Base-by-base conservation (phyloP, 1,139 yeast genomes). In the Blastobotrys ciferrii region DNA sequence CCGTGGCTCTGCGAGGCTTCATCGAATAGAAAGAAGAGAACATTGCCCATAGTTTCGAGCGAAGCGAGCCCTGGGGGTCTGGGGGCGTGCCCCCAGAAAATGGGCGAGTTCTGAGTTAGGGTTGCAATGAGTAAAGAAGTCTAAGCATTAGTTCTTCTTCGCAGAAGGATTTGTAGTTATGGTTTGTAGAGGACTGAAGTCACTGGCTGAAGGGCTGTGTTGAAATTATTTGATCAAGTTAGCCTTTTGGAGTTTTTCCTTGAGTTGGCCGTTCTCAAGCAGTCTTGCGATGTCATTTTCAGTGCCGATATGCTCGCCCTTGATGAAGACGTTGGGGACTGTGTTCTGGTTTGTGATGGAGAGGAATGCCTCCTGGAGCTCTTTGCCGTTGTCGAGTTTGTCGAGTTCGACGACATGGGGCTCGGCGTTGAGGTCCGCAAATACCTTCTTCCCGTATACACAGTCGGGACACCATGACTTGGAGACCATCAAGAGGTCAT, bases 401-500 rank as follows among this genome's bases (percentile, higher is more conserved):
- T 83, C 91, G 42, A 84, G 71, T 62, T 84, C 89, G 39, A 84
- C 72, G 45, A 73, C 70, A 18, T 82, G 69, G 55, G 82, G 80
- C 49, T 71, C 68, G 7, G 82, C 80, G 15, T 74, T 71, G 57
- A 73, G 76, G 47, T 76, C 73, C 46, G 74, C 71, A 74, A 81
- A 82, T 17, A 82, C 66, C 19, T 68, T 67, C 52, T 78, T 73
- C 9, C 84, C 78, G 60, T 82, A 84, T 45, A 75, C 79, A 58
- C 91, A 84, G 59, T 84, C 91, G 1, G 87, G 86, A 64, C 91
- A 84, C 89, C 89, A 84, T 17, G 84, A 75, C 57, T 84, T 84
- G 38, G 86, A 78, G 13, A 84, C 64, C 75, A 82, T 77, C 52
- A 84, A 71, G 57, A 67, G 78, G 43, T 70, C 72, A 65, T 82